Base-by-base conservation (phyloP, 108 stramenopile species). In the Pseudonitzschia multiseries region DNA sequence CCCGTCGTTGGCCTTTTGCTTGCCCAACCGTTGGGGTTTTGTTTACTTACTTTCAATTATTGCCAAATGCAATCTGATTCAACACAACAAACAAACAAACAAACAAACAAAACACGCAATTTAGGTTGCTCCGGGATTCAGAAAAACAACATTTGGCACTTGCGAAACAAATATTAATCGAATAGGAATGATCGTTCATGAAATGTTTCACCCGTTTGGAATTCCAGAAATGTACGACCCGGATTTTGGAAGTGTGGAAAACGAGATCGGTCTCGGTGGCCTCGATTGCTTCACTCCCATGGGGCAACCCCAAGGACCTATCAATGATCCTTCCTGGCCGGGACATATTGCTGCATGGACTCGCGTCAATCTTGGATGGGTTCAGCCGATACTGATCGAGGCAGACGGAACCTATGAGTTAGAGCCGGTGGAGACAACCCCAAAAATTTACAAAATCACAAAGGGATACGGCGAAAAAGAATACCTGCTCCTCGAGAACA, bases 401-500 rank as follows among this genome's bases (percentile, higher is more conserved):
- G 18, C 42, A 2, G 83, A 81, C 68, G 91, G 91, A 54, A 74
- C 73, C 12, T 84, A 80, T 57, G 68, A 70, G 29, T 21, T 86
- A 1, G 72, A 70, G 29, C 68, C 83, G 22, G 77, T 84, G 22
- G 83, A 78, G 62, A 21, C 75, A 22, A 68, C 70, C 67, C 73
- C 75, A 14, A 69, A 82, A 17, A 73, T 72, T 12, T 92, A 87
- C 70, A 77, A 43, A 6, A 82, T 92, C 48, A 26, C 64, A 6
- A 50, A 57, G 4, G 81, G 81, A 27, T 92, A 71, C 68, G 27
- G 52, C 1, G 66, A 70, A 22, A 61, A 61, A 8, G 91, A 92
- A 68, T 92, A 92, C 52, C 67, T 92, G 41, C 50, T 92, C 22
- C 87, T 92, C 70, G 91, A 92, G 72, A 92, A 92, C 70, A 76